Evolutionary conservation across 257 asterid species (phyloP).

Genomic region (Solanum medicagineum): DNA sequence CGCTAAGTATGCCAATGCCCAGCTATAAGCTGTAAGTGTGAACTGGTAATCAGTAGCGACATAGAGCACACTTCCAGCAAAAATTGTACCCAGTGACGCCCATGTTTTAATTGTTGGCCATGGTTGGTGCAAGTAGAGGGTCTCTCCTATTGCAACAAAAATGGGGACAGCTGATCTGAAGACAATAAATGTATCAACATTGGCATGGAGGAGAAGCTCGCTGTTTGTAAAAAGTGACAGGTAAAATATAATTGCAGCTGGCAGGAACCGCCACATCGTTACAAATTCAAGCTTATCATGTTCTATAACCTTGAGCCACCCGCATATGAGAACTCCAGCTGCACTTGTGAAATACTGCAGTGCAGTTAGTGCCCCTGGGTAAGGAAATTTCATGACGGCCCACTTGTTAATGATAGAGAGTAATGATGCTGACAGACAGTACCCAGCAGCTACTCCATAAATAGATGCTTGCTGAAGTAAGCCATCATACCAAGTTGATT

Average conservation of each 20-base stretch:
- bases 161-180: constrained; percentile 93
- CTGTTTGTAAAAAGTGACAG: constrained; percentile 81
- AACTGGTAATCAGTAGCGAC: constrained; percentile 83
- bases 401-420: constrained; percentile 89
- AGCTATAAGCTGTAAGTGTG: constrained; percentile 66
- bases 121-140: constrained; percentile 80
- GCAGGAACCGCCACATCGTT: constrained; percentile 90
- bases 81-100: constrained; percentile 69
- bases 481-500: constrained; percentile 32
- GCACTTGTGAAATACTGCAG: constrained; percentile 88
- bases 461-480: constrained; percentile 62
- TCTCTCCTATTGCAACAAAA: constrained; percentile 87
- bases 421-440: constrained; percentile 79
- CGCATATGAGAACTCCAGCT: constrained; percentile 62
- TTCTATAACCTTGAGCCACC: constrained; percentile 56
- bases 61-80: constrained; percentile 81
- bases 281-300: constrained; percentile 69
- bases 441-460: constrained; percentile 89
- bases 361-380: constrained; percentile 90
- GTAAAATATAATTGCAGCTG: constrained; percentile 83
- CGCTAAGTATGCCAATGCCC: constrained; percentile 84
- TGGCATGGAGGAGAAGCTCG: constrained; percentile 93
- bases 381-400: constrained; percentile 96
- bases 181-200: constrained; percentile 85
- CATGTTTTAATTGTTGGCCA: constrained; percentile 81